A percentile compares a stretch with the other conserved stretches of the same genome.
Evolutionary conservation across 441 rosid species (phyloP).

Genomic region (Euphorbia celastroides): DNA sequence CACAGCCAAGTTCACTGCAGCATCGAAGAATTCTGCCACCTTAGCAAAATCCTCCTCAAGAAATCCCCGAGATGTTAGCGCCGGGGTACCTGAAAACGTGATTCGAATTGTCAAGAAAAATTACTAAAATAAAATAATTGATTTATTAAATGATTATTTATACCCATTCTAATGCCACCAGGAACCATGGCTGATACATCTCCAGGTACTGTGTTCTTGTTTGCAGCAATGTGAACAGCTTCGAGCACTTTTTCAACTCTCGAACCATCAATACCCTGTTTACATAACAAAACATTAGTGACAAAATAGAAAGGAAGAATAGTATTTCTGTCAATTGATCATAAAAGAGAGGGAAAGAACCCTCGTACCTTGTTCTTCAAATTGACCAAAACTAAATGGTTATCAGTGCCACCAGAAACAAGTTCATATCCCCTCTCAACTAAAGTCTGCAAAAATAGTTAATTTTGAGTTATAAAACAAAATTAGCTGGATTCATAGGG

Average conservation of each 20-base stretch:
- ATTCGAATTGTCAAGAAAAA: constrained; percentile 13
- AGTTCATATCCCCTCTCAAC: constrained; percentile 69
- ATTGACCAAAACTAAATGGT: constrained; percentile 94
- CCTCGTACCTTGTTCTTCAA: constrained; percentile 66
- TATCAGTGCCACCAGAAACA: constrained; percentile 98
- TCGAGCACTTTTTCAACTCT: constrained; percentile 93
- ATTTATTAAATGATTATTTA: background rate
- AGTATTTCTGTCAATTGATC: background rate
- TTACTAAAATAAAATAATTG: background rate
- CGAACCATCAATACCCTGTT: constrained; percentile 90
- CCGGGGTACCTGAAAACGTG: constrained; percentile 70
- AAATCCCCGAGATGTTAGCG: constrained; percentile 90
- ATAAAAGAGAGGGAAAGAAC: constrained; percentile 13
- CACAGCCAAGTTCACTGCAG: constrained; percentile 60
- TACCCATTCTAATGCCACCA: constrained; percentile 98
- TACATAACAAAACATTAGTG: constrained; percentile 1
- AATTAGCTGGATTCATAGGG: background rate
- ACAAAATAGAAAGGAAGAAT: background rate
- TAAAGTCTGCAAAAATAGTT: constrained; percentile 48
- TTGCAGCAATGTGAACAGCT: constrained; percentile 90
- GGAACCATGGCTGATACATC: constrained; percentile 99
- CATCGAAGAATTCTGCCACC: constrained; percentile 80
- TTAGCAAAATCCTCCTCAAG: constrained; percentile 84
- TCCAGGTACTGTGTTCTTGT: constrained; percentile 97
- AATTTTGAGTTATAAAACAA: background rate